Evolutionary conservation across 192 early-diverging fungal genomes (phyloP).

Genomic region (Coemansia sp.): DNA sequence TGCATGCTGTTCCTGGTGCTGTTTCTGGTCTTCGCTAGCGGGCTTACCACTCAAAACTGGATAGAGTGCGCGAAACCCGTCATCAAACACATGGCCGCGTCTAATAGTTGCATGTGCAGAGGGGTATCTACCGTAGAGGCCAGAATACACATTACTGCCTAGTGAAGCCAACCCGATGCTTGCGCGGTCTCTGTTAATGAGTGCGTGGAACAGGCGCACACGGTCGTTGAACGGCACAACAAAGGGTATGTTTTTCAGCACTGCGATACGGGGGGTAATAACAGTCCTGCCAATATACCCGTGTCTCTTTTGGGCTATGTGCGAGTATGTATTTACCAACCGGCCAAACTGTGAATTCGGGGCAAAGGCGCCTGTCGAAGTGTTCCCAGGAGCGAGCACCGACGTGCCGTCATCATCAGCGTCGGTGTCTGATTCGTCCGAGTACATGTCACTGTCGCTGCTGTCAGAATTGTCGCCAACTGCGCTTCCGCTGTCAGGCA

Average conservation of each 20-base stretch:
- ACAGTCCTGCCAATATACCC: conserved; percentile 18
- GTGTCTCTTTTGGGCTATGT: conserved; percentile 22
- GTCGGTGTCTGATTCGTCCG: conserved; percentile 18
- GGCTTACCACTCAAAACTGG: conserved; percentile 49
- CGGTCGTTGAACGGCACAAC: conserved; percentile 89
- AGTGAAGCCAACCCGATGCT: conserved; percentile 16
- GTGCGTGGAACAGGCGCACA: conserved; percentile 78
- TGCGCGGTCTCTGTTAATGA: conserved; percentile 69
- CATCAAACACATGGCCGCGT: conserved; percentile 83
- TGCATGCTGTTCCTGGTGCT: background rate
- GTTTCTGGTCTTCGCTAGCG: background rate
- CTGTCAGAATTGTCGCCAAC: background rate
- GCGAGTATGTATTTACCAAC: conserved; percentile 57
- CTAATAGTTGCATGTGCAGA: conserved; percentile 60
- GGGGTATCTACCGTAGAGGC: conserved; percentile 7
- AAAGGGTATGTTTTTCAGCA: conserved; percentile 87
- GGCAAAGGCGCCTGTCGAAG: conserved; percentile 4
- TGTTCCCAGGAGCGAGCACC: conserved; percentile 3
- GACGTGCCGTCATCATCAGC: conserved; percentile 5
- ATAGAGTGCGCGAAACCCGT: conserved; percentile 78
- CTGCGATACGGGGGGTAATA: conserved; percentile 44
- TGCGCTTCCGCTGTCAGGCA: conserved; percentile 8
- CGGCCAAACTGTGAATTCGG: conserved; percentile 49
- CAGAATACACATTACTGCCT: background rate
- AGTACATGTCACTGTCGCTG: conserved; percentile 8